Percentiles rank a stretch among this genome's conserved stretches.
Evolutionary conservation across 169 alveolate species (phyloP).

Genomic region (Eimeria falciformis): DNA sequence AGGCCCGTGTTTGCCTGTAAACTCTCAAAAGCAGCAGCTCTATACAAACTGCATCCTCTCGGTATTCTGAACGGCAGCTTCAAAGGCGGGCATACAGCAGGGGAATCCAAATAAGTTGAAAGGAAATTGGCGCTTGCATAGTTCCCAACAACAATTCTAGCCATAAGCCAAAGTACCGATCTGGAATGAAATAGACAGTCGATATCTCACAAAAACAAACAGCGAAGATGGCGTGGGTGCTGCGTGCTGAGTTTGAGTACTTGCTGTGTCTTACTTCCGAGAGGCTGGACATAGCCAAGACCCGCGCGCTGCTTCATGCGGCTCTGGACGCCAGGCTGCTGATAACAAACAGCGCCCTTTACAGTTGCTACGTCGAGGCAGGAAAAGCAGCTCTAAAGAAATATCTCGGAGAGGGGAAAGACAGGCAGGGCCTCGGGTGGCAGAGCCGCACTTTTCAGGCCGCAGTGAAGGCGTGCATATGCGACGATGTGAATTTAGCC

Average conservation of each 20-base stretch:
- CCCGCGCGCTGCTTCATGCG: conserved; percentile 67
- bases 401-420: conserved; percentile 58
- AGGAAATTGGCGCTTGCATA: too few species aligned
- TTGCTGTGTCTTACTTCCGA: conserved; percentile 46
- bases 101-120: too few species aligned
- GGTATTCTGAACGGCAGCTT: too few species aligned
- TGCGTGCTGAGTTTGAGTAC: conserved; percentile 67
- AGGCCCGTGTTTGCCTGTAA: too few species aligned
- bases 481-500: conserved; percentile 74
- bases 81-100: too few species aligned
- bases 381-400: conserved; percentile 53
- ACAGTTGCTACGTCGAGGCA: conserved; percentile 37
- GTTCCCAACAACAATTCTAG: too few species aligned
- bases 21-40: too few species aligned
- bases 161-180: too few species aligned
- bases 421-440: conserved; percentile 57
- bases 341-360: conserved; percentile 22
- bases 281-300: conserved; percentile 72
- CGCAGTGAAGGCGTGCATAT: conserved; percentile 62
- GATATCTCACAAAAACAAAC: background rate
- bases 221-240: conserved; percentile 67
- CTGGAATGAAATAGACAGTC: too few species aligned
- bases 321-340: conserved; percentile 61
- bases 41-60: too few species aligned
- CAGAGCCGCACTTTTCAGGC: conserved; percentile 66